phyloP scores from a whole-genome alignment of 2,329 filamentous ascomycete genomes.

The Elsinoe necatrix region DNA sequence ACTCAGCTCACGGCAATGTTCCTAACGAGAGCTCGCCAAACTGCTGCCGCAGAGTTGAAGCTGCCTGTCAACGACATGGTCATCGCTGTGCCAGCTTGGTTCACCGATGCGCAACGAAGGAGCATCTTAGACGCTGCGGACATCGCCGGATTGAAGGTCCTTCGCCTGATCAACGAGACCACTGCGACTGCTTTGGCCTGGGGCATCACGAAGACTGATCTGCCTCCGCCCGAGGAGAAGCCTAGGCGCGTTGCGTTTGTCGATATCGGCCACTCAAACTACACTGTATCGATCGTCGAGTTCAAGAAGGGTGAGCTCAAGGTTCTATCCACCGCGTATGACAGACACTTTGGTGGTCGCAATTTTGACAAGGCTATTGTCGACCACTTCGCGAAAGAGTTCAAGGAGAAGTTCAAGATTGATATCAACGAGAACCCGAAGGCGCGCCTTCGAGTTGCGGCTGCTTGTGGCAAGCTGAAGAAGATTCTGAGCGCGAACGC shows the following conservation, averaged over 20 bases:
- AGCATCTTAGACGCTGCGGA: slow-evolving; percentile 84
- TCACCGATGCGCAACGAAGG: slow-evolving; percentile 88
- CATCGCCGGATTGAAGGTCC: slow-evolving; percentile 83
- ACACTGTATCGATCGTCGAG: slow-evolving; percentile 87
- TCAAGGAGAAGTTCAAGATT: slow-evolving; percentile 96
- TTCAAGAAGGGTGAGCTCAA: slow-evolving; percentile 94
- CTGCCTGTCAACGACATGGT: slow-evolving; percentile 88
- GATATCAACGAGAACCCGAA: slow-evolving; percentile 87
- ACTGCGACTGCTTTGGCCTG: slow-evolving; percentile 93
- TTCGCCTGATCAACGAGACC: slow-evolving; percentile 95
- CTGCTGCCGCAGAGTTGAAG: slow-evolving; percentile 76
- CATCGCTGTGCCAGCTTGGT: slow-evolving; percentile 92
- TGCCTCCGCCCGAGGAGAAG: slow-evolving; percentile 81
- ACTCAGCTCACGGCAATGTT: slow-evolving; percentile 94
- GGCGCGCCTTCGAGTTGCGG: slow-evolving; percentile 75
- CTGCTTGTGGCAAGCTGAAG: slow-evolving; percentile 94
- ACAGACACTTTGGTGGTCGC: slow-evolving; percentile 93
- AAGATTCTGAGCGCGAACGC: slow-evolving; percentile 96
- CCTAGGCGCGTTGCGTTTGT: slow-evolving; percentile 83
- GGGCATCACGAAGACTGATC: slow-evolving; percentile 95
- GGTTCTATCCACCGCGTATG: slow-evolving; percentile 85
- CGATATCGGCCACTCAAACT: slow-evolving; percentile 95
- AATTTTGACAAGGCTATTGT: slow-evolving; percentile 94
- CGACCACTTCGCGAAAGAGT: slow-evolving; percentile 90
- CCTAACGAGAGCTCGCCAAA: slow-evolving; percentile 87